Base-by-base conservation (phyloP, 305 asterid genomes). In the Striga hermonthica region DNA sequence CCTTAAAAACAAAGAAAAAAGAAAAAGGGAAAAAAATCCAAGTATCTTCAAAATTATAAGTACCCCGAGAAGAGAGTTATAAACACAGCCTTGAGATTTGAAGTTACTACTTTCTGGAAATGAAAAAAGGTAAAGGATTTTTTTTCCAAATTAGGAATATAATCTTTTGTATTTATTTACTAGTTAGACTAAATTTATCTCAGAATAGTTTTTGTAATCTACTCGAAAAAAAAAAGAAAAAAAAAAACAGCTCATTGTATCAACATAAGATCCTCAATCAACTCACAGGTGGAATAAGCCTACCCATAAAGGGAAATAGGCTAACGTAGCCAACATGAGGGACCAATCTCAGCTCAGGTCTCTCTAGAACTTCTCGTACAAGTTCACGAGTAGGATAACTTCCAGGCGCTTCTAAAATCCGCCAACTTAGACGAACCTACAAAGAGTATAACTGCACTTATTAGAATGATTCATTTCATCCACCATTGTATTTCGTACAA, bases 241-340 rank as follows among this genome's bases (percentile, higher is more conserved):
- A 54, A 66, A 41, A 57, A 35, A 40, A 58, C 50, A 65, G 7
- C 48, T 40, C 13, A 62, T 36, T 41, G 9, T 50, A 48, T 62
- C 37, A 65, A 68, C 61, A 70, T 39, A 62, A 45, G 68, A 38
- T 59, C 54, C 48, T 8, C 35, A 49, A 52, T 64, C 48, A 73
- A 87, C 98, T 93, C 87, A 90, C 99, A 63, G 96, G 92, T 66
- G 97, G 97, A 71, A 93, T 93, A 67, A 93, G 95, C 84, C 90
- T 81, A 70, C 79, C 80, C 82, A 90, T 90, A 62, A 93, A 85
- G 66, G 99, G 99, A 69, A 93, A 93, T 64, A 93, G 92, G 92
- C 97, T 90, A 69, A 83, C 95, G 39, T 93, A 93, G 83, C 99
- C 99, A 72, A 85, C 59, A 77, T 90, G 96, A 68, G 95, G 97